Evolutionary conservation across 495 filamentous ascomycete genomes (phyloP), one percentile per base, ranked within the genome.

Genomic region (Pyronema domesticum): DNA sequence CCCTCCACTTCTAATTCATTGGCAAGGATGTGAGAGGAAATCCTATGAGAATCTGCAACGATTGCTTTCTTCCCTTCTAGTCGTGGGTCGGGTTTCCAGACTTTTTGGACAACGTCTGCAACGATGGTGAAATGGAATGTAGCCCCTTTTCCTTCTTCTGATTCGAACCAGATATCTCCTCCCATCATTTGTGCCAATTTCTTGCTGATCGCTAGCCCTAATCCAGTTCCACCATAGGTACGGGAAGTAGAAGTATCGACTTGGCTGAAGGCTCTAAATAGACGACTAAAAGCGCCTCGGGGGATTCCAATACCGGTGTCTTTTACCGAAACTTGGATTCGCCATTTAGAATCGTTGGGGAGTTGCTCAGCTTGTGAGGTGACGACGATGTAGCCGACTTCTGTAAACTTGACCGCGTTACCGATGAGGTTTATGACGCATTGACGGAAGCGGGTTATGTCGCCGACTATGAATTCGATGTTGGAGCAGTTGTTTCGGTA

Each of bases 341-440:
- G 59, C 56, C 56, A 65, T 14, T 57, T 61, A 13, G 13, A n/a
- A 17, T 37, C 37, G 11, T 50, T 35, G 6, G 53, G 53, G 3
- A 40, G 36, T 42, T 55, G 55, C 42, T 45, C 56, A n/a, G 63
- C 60, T 44, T 58, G 50, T 1, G 63, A 64, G 3, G 54, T 65
- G 37, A 65, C 63, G 11, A 65, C 74, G 23, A 84, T 76, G 60
- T 84, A 80, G 39, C 80, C 80, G 17, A 73, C 72, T 3, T 76
- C 59, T 2, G 80, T 84, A 57, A 84, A 84, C 57, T 84, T 84
- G 63, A 84, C 79, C 1, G 80, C 80, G 59, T 84, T 84, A 7
- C 80, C 80, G 43, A 83, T 75, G n/a, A 84, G 69, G 57, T 84
- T 84, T 46, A 84, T 75, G 17, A 83, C 67, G 13, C 82, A 74